Conservation (phyloP, 352 stramenopile species). For the Thalassiosira exigua region DNA sequence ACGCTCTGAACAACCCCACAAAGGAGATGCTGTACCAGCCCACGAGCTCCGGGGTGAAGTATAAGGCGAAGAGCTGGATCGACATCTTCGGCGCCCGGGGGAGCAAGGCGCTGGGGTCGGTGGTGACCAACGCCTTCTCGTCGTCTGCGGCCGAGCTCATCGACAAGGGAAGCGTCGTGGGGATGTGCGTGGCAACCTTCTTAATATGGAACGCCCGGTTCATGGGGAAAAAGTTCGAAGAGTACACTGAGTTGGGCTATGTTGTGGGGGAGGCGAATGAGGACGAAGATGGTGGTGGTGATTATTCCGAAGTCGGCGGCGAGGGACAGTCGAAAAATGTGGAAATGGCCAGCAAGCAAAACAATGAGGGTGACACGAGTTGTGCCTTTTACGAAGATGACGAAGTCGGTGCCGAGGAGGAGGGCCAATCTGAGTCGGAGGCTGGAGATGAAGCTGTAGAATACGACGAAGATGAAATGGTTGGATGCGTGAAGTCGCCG, state of each 20-base stretch:
- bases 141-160: slow-evolving; percentile 73
- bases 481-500: too few species aligned
- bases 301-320: slow-evolving; percentile 61
- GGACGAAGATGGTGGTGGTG: slow-evolving; percentile 47
- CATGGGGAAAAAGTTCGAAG: slow-evolving; percentile 77
- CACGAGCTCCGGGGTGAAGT: slow-evolving; percentile 86
- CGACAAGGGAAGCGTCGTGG: slow-evolving; percentile 66
- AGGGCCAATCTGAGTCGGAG: slow-evolving; percentile 44
- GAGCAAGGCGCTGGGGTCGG: slow-evolving; percentile 86
- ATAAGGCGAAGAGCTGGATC: slow-evolving; percentile 89
- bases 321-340: slow-evolving; percentile 92
- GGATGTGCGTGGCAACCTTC: slow-evolving; percentile 75
- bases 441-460: slow-evolving; percentile 57
- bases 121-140: slow-evolving; percentile 82
- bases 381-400: slow-evolving; percentile 83
- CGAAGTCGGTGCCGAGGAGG: slow-evolving; percentile 57
- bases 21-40: slow-evolving; percentile 88
- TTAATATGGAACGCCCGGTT: slow-evolving; percentile 82
- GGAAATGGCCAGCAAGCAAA: slow-evolving; percentile 85
- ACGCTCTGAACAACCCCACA: slow-evolving; percentile 87
- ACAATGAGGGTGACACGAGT: slow-evolving; percentile 78
- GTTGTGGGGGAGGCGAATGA: slow-evolving; percentile 75
- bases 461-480: too few species aligned
- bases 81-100: slow-evolving; percentile 87
- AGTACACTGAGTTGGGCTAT: slow-evolving; percentile 81